Base-by-base conservation (phyloP, 768 basidiomycete species). In the Macrolepiota albuminosa region DNA sequence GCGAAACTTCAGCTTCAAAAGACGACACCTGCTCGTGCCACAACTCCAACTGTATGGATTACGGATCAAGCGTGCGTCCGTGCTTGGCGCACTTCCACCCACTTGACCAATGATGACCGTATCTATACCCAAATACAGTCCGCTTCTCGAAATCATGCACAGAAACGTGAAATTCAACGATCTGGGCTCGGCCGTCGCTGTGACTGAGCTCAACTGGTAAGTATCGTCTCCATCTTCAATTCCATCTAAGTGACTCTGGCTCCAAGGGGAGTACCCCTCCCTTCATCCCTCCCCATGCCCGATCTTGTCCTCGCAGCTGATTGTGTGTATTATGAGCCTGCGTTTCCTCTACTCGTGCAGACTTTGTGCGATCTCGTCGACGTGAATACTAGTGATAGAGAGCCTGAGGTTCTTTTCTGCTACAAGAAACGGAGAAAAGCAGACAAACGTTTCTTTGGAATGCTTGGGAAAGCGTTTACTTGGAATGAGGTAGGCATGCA, bases 291-390 rank as follows among this genome's bases (percentile, higher is more conserved):
- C 46, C 75, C 72, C 14, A 71, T 67, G 4, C 81, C 86, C 6
- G 85, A 91, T 67, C 55, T 96, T 29, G 81, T 98, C 59, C 81
- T 98, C 5, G 93, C 91, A 2, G 95, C 95, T 0, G 95, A 98
- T 68, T 98, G 95, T 65, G 94, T 98, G 9, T 98, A 98, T 75
- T 94, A 93, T 64, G 95, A 97, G 72, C 92, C 93, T 13, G 86
- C 92, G 0, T 98, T 97, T 67, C 89, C 93, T 8, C 81, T 95
- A 13, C 83, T 98, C 1, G 89, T 95, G 2, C 73, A 86, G 63
- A 95, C 94, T 0, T 77, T 98, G 36, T 79, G 75, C 37, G 82
- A 87, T 47, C 81, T 96, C 40, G 76, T 81, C 1, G 76, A 79
- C 16, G 29, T 31, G 14, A 37, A 26, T 4, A n/a, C 43, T 1